phyloP scores from a whole-genome alignment of 208 protist species.

The Vickermania spadyakhi region DNA sequence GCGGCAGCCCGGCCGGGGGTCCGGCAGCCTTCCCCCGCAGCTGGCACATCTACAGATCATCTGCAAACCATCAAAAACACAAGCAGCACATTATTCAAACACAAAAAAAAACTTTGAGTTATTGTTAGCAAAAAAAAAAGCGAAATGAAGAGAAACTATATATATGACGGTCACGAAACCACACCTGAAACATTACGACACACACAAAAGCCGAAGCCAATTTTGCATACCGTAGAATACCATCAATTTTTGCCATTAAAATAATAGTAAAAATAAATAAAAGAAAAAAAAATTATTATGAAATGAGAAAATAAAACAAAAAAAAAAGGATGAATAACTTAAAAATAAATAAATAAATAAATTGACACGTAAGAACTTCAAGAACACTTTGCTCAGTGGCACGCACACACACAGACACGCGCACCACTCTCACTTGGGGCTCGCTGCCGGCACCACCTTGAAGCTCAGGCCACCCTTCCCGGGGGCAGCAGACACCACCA shows the following conservation, averaged over 20 bases:
- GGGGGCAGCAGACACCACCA: conserved; percentile 37
- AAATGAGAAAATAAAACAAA: conserved; percentile 8
- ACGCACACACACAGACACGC: not conserved
- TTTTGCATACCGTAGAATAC: too few species aligned
- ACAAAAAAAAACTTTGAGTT: too few species aligned
- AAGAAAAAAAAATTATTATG: conserved; percentile 12
- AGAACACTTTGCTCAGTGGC: not conserved
- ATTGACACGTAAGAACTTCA: conserved; percentile 3
- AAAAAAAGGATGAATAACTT: conserved; percentile 7
- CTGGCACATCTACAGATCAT: too few species aligned
- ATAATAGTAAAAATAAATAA: conserved; percentile 7
- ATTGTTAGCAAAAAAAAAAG: too few species aligned
- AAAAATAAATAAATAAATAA: conserved; percentile 10
- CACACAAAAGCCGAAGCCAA: too few species aligned
- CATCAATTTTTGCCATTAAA: conserved; percentile 3
- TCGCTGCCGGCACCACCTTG: conserved; percentile 35
- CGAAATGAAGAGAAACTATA: too few species aligned
- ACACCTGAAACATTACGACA: too few species aligned
- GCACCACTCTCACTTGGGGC: not conserved
- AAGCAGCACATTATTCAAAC: too few species aligned
- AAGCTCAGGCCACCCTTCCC: conserved; percentile 36
- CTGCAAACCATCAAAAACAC: too few species aligned
- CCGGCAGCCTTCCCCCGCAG: too few species aligned
- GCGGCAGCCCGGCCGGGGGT: too few species aligned
- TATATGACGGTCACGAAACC: too few species aligned